Percentiles rank a stretch among this genome's conserved stretches.
These are phyloP conservation scores for Scenedesmus sp. DNA, from an alignment of 163 green algal genomes.

Conservation along the genomic window DNA sequence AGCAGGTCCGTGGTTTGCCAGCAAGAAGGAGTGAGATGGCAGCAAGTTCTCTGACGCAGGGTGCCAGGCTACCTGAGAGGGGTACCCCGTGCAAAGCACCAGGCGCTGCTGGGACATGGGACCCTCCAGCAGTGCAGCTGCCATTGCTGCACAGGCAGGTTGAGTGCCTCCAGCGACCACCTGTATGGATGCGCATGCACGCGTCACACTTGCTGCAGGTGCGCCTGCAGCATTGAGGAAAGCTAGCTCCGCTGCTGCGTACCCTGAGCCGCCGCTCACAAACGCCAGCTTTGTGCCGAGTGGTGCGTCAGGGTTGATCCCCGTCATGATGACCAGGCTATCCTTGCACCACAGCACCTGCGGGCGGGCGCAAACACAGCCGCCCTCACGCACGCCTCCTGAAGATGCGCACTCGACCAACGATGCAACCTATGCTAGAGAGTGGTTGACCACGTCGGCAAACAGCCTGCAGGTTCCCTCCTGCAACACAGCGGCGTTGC, in stretches of 20 bases:
- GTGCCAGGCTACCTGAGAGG: too few relatives aligned
- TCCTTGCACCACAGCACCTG: constrained; percentile 85
- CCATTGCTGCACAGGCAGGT: not conserved
- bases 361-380: not conserved
- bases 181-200: not conserved
- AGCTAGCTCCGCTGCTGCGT: not conserved
- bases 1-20: too few relatives aligned
- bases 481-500: too few relatives aligned
- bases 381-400: too few relatives aligned
- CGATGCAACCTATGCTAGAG: too few relatives aligned
- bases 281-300: constrained; percentile 87
- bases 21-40: too few relatives aligned
- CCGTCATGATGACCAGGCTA: constrained; percentile 86
- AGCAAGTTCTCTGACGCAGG: too few relatives aligned
- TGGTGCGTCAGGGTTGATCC: constrained; percentile 90
- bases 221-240: not conserved
- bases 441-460: too few relatives aligned
- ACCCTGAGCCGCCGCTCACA: constrained; percentile 84
- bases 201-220: not conserved
- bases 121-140: not conserved
- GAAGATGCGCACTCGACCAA: too few relatives aligned
- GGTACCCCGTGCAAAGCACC: not conserved
- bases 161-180: not conserved
- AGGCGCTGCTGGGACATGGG: too few relatives aligned
- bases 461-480: too few relatives aligned